Conservation (phyloP, 164 flowering plant species). For the Macadamia integrifolia region DNA sequence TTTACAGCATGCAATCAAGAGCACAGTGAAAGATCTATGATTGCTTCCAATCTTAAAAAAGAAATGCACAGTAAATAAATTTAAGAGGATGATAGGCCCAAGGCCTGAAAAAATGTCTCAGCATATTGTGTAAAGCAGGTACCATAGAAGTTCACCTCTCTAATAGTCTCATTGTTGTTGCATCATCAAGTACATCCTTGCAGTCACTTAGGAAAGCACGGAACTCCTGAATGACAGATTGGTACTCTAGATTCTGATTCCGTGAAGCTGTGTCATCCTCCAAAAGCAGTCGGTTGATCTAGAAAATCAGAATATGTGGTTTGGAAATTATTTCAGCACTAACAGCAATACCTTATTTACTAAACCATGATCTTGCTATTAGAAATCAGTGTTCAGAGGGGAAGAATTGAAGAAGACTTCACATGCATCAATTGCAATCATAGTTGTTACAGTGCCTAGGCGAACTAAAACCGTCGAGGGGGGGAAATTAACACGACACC, state of each 20-base stretch:
- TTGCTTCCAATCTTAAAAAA: background rate
- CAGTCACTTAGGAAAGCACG: slow-evolving; percentile 94
- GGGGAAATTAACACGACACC: too few relatives aligned
- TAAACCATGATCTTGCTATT: background rate
- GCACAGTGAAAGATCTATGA: background rate
- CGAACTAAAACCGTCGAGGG: too few relatives aligned
- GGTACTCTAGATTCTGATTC: slow-evolving; percentile 65
- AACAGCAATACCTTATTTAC: background rate
- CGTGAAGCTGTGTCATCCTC: slow-evolving; percentile 75
- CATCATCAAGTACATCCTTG: slow-evolving; percentile 97
- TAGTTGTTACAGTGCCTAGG: background rate
- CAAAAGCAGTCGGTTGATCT: slow-evolving; percentile 89
- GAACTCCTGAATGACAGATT: slow-evolving; percentile 66
- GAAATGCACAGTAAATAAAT: too few relatives aligned
- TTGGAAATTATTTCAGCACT: background rate
- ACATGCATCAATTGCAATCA: background rate
- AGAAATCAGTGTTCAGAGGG: background rate
- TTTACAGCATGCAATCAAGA: too few relatives aligned
- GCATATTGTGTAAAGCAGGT: background rate
- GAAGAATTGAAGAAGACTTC: background rate
- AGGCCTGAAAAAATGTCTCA: slow-evolving; percentile 3
- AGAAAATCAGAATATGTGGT: slow-evolving; percentile 7
- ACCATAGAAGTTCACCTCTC: slow-evolving; percentile 55
- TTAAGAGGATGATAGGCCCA: background rate
- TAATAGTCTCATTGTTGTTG: slow-evolving; percentile 85